phyloP scores from a whole-genome alignment of 1,284 basidiomycete species.

The Phylloboletellus chloephorus region DNA sequence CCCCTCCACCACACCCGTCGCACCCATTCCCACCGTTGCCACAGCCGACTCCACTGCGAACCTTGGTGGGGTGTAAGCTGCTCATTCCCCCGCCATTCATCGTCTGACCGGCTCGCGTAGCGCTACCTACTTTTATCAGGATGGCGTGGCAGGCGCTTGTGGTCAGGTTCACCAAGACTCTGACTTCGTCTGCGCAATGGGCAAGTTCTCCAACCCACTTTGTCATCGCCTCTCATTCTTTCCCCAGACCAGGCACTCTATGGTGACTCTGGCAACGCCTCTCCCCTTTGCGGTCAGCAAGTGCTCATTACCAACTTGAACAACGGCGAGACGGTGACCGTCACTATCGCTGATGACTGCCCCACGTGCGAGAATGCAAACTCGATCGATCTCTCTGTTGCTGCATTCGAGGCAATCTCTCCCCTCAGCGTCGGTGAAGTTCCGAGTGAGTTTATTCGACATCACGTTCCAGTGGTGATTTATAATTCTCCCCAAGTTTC shows the following conservation, averaged over 20 bases:
- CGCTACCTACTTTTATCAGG: conserved; percentile 72
- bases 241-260: conserved; percentile 44
- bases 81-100: conserved; percentile 4
- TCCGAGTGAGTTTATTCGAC: conserved; percentile 41
- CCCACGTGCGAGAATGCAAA: conserved; percentile 67
- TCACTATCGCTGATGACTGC: conserved; percentile 74
- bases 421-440: conserved; percentile 52
- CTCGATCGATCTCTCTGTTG: conserved; percentile 79
- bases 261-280: conserved; percentile 43
- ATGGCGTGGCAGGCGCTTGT: conserved; percentile 68
- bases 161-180: conserved; percentile 62
- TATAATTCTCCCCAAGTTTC: conserved; percentile 34
- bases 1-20: conserved; percentile 6
- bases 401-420: conserved; percentile 65
- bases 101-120: conserved; percentile 30
- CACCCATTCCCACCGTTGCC: conserved; percentile 4
- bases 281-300: conserved; percentile 58
- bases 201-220: conserved; percentile 31
- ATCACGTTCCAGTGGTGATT: background rate
- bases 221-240: conserved; percentile 9
- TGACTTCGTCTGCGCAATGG: conserved; percentile 66
- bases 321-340: conserved; percentile 56
- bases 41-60: conserved; percentile 7
- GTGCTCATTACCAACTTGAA: conserved; percentile 60
- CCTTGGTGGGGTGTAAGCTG: conserved; percentile 45